Evolutionary conservation across 2,329 filamentous ascomycete genomes (phyloP), one percentile per base, ranked within the genome.

Genomic region (Stachybotrys chlorohalonatus): DNA sequence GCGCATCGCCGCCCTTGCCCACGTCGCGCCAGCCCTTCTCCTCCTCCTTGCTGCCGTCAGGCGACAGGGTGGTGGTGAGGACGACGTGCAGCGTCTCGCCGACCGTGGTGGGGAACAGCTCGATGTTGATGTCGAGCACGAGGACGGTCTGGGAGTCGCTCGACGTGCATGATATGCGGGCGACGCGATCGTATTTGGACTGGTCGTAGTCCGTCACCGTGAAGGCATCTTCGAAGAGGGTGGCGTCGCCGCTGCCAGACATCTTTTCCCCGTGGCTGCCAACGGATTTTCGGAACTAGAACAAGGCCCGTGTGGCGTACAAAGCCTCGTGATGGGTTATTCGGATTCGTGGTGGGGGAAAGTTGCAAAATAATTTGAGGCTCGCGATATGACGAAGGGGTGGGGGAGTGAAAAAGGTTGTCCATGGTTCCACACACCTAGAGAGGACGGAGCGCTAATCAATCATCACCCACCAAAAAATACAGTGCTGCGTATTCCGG

Each of bases 171-270:
- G 78, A 83, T 67, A 97, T 83, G 63, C 94, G 93, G 54, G 90
- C 88, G 31, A 96, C 93, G 60, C 93, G 90, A 75, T 97, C 94
- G 74, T 99, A 99, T 75, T 96, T 96, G 66, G 86, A 82, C 66
- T 85, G 81, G 75, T 96, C 89, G 70, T 90, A 77, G 54, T 82
- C 75, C 62, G 84, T 93, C 65, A 97, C 80, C 58, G 82, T 88
- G 81, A 97, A 96, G 65, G 83, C 86, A 68, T 95, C 91, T 74
- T 96, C 91, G 75, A 95, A 95, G 72, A 97, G 89, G 66, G 94
- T 87, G 56, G 92, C 86, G 75, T 97, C 93, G 62, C 88, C 86
- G 73, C 90, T 84, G 62, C 74, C 78, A 42, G 63, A 64, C 63
- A 65, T 65, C 13, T 2, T 42, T 9, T 13, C 13, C 2, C 5